Evolutionary conservation across 805 yeast species (phyloP), one percentile per base, ranked within the genome.

Genomic region (Candida michaelii): DNA sequence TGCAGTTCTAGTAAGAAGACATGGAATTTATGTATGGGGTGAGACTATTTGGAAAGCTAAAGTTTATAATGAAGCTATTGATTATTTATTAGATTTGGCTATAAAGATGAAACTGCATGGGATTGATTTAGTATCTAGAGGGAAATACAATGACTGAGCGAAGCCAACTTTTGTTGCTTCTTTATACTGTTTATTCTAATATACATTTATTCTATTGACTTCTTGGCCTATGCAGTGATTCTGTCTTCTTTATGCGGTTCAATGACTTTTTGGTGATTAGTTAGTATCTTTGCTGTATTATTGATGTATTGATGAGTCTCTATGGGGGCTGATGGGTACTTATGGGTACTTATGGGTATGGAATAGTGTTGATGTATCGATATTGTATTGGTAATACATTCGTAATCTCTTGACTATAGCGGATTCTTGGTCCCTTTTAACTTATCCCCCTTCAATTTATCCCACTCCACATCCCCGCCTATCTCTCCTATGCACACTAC

Each of bases 21-120:
- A 91, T 58, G 98, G 98, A 0, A 83, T 91, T 34, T 91, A 83
- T 59, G 96, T 89, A n/a, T 91, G 97, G 97, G 97, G 97, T 17
- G 88, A 84, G 53, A 80, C 76, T 18, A 86, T 88, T 10, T 85
- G 95, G 86, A 89, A 90, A 64, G 97, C 97, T 37, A 91, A 91
- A 64, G 77, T 91, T 11, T 85, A 85, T 60, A 89, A 89, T 59
- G 98, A 91, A 63, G 95, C 97, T 13, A 80, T 91, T 46, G 97
- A 91, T 56, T 91, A 90, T 59, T 65, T 91, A 48, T 69, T 91
- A 54, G 96, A 87, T 49, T 63, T 90, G 50, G 96, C 93, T 1
- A 77, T 90, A 27, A 85, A 85, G 58, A 86, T 89, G 96, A 77
- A 79, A 50, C 78, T 76, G 52, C 60, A 79, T 42, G 89, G 89